phyloP scores from a whole-genome alignment of 2,329 filamentous ascomycete genomes.

The Penicillium sp. region DNA sequence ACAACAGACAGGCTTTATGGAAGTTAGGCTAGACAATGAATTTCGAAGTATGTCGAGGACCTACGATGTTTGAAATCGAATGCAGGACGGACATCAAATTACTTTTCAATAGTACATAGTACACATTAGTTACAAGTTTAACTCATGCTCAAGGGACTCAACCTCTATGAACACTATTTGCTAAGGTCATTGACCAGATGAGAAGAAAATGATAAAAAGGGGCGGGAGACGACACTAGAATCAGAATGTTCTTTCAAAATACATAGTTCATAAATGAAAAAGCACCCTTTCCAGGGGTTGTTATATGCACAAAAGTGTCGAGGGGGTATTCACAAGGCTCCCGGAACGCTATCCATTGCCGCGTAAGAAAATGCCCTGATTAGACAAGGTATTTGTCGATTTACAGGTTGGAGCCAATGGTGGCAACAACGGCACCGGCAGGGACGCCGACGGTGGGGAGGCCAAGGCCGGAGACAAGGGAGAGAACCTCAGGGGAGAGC shows the following conservation, averaged over 20 bases:
- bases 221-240: conserved; percentile 4
- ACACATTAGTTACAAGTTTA: background rate
- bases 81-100: background rate
- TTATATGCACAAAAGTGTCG: conserved; percentile 16
- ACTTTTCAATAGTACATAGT: background rate
- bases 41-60: too few relatives aligned
- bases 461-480: conserved; percentile 25
- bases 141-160: background rate
- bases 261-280: conserved; percentile 1
- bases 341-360: conserved; percentile 20
- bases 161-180: conserved; percentile 6
- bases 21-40: too few relatives aligned
- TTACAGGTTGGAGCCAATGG: conserved; percentile 26
- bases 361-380: conserved; percentile 15
- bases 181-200: conserved; percentile 13
- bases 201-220: conserved; percentile 10
- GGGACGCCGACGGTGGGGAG: conserved; percentile 25
- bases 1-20: too few relatives aligned
- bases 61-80: background rate
- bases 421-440: conserved; percentile 27
- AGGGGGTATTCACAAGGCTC: conserved; percentile 15
- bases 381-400: conserved; percentile 6
- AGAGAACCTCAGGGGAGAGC: conserved; percentile 24
- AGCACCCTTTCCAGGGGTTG: conserved; percentile 11
- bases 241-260: background rate